Conservation (phyloP, 768 basidiomycete species). For the Leccinum subtestaceum region DNA sequence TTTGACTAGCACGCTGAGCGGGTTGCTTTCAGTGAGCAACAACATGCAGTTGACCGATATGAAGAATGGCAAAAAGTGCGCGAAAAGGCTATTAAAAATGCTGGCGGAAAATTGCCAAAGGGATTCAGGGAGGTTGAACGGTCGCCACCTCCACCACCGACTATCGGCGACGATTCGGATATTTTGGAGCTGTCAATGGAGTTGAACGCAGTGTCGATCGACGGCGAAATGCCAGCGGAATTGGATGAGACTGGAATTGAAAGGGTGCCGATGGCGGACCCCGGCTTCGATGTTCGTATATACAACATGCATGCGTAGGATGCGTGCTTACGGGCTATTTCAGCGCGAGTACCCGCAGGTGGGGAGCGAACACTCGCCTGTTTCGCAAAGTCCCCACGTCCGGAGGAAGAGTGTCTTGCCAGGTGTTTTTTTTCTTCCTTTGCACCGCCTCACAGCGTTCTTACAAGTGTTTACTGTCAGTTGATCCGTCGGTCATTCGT, state of each 20-base stretch:
- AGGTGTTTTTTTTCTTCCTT: constrained; percentile 43
- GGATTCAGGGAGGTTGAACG: constrained; percentile 69
- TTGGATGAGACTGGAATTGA: constrained; percentile 82
- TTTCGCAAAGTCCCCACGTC: constrained; percentile 71
- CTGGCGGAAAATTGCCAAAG: constrained; percentile 66
- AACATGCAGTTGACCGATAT: constrained; percentile 80
- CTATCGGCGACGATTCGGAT: constrained; percentile 77
- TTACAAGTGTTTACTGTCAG: constrained; percentile 39
- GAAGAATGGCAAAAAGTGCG: constrained; percentile 88
- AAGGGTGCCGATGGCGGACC: constrained; percentile 89
- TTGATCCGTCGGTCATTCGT: constrained; percentile 84
- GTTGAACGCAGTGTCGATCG: constrained; percentile 78
- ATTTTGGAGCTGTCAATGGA: constrained; percentile 89
- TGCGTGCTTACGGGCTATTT: constrained; percentile 21
- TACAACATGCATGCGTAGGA: constrained; percentile 12
- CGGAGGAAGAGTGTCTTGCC: constrained; percentile 94
- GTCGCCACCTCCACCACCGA: constrained; percentile 73
- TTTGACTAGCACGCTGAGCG: constrained; percentile 3
- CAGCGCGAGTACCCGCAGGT: constrained; percentile 70
- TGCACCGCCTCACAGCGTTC: constrained; percentile 1
- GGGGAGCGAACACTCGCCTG: constrained; percentile 56
- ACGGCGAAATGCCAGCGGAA: constrained; percentile 58
- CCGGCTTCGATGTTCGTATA: constrained; percentile 75
- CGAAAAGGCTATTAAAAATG: constrained; percentile 70
- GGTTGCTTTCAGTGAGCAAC: constrained; percentile 64